phyloP scores from a whole-genome alignment of 352 stramenopile genomes.

The Phytophthora pini region DNA sequence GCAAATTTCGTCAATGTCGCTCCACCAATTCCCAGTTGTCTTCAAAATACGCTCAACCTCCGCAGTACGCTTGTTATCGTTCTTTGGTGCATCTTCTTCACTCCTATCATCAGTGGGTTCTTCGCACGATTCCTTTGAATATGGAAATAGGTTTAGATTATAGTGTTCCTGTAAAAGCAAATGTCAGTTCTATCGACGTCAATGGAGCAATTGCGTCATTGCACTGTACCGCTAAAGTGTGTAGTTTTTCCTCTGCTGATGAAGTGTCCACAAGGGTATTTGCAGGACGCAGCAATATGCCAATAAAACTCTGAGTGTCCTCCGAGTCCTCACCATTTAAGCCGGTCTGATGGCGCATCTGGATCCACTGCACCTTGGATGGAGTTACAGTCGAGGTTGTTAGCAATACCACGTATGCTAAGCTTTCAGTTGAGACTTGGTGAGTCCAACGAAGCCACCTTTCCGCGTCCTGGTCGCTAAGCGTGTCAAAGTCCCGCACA shows the following conservation, averaged over 20 bases:
- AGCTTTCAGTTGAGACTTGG: slow-evolving; percentile 42
- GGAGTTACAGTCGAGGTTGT: slow-evolving; percentile 56
- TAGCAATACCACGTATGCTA: slow-evolving; percentile 69
- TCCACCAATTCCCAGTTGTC: slow-evolving; percentile 74
- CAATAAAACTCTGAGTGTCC: slow-evolving; percentile 51
- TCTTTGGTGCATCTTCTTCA: background rate
- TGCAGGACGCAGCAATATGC: slow-evolving; percentile 67
- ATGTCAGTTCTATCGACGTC: background rate
- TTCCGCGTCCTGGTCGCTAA: slow-evolving; percentile 40
- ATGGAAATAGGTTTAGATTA: slow-evolving; percentile 21
- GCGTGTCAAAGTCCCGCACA: slow-evolving; percentile 56
- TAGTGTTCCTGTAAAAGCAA: slow-evolving; percentile 28
- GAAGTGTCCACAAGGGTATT: slow-evolving; percentile 52
- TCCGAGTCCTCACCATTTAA: slow-evolving; percentile 3
- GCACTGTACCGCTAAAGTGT: slow-evolving; percentile 35
- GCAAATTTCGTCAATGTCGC: slow-evolving; percentile 59
- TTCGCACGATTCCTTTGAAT: background rate
- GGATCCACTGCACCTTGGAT: slow-evolving; percentile 44
- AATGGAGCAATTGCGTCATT: background rate
- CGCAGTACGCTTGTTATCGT: background rate
- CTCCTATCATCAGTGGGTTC: slow-evolving; percentile 4
- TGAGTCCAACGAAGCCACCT: slow-evolving; percentile 62
- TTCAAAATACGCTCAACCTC: slow-evolving; percentile 50
- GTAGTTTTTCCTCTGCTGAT: slow-evolving; percentile 62
- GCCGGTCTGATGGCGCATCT: slow-evolving; percentile 36